Evolutionary conservation across 208 protist species (phyloP), one percentile per base, ranked within the genome.

Genomic region (Acanthamoeba culbertsoni): DNA sequence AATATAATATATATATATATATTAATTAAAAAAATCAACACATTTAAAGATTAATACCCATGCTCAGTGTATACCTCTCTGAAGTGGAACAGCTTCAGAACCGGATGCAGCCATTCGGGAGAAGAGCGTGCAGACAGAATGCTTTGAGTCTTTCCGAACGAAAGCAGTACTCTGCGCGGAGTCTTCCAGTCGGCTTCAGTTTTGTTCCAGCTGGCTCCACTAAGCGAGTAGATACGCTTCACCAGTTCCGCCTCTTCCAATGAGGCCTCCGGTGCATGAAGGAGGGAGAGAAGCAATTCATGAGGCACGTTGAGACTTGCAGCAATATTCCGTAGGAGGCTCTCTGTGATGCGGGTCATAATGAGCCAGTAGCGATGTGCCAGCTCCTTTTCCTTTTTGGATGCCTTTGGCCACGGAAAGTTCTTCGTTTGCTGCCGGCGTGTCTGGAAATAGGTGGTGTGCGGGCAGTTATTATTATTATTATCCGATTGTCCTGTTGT

Each of bases 61-160:
- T 59, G 53, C 20, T n/a, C 7, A 26, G 5, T 62, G 12, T 14
- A 23, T 82, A 82, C 73, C 73, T 84, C 73, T 10, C 73, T 37
- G 23, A 84, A 84, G 73, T 84, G 73, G 43, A 84, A 84, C 73
- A 84, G n/a, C n/a, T 84, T 84, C 28, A 84, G 16, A 1, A 84
- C 73, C 6, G 73, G 73, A 18, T 84, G 73, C 26, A 55, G 46
- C 73, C 73, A 84, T 23, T 84, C 73, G 23, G 37, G 0, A 18
- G 63, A 2, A 6, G 63, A 14, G 35, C 35, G 26, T 1, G 63
- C 10, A 37, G 12, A n/a, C 6, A 10, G 7, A 18, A 73, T 43
- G 63, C 63, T 37, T 5, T 73, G 63, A 6, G 63, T 73, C 33
- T 45, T 73, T 10, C 63, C 63, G 35, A 73, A 18, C 3, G 63